Conservation (phyloP, 805 yeast genomes). For the Yamadazyma endophytica region DNA sequence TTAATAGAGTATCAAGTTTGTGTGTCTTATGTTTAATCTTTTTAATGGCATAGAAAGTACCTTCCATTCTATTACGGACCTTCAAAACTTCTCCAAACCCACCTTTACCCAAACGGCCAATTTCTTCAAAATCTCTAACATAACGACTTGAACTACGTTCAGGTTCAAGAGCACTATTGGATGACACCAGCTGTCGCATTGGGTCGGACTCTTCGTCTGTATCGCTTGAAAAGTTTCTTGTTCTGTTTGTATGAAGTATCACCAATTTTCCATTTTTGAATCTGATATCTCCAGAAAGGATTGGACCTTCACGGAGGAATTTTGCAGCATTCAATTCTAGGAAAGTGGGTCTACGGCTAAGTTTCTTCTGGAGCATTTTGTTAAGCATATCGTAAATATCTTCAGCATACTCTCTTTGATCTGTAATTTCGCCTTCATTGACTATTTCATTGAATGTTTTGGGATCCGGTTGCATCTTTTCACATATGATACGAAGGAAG, state of each 20-base stretch:
- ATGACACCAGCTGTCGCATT: too few relatives aligned
- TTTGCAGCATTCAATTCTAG: slow-evolving; percentile 80
- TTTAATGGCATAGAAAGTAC: slow-evolving; percentile 91
- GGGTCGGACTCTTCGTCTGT: too few relatives aligned
- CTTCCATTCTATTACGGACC: slow-evolving; percentile 89
- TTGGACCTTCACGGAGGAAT: slow-evolving; percentile 72
- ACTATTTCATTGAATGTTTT: slow-evolving; percentile 32
- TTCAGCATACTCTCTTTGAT: slow-evolving; percentile 64
- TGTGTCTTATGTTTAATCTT: slow-evolving; percentile 81
- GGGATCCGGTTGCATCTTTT: slow-evolving; percentile 40
- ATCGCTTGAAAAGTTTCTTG: too few relatives aligned
- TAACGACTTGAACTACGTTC: slow-evolving; percentile 75
- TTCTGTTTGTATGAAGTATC: neutral
- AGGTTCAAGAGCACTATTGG: too few relatives aligned
- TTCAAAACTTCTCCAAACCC: slow-evolving; percentile 99
- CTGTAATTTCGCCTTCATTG: slow-evolving; percentile 32
- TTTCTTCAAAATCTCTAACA: slow-evolving; percentile 91
- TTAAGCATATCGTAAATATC: slow-evolving; percentile 63
- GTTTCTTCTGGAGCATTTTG: slow-evolving; percentile 59
- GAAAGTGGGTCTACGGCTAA: slow-evolving; percentile 75
- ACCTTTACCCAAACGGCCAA: slow-evolving; percentile 86
- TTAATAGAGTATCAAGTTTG: slow-evolving; percentile 73
- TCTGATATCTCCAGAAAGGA: slow-evolving; percentile 11
- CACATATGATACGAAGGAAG: slow-evolving; percentile 43
- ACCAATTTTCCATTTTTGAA: slow-evolving; percentile 9